Percentiles rank a stretch among this genome's conserved stretches.
phyloP scores from a whole-genome alignment of 495 filamentous ascomycete species.

The Apodospora peruviana region DNA sequence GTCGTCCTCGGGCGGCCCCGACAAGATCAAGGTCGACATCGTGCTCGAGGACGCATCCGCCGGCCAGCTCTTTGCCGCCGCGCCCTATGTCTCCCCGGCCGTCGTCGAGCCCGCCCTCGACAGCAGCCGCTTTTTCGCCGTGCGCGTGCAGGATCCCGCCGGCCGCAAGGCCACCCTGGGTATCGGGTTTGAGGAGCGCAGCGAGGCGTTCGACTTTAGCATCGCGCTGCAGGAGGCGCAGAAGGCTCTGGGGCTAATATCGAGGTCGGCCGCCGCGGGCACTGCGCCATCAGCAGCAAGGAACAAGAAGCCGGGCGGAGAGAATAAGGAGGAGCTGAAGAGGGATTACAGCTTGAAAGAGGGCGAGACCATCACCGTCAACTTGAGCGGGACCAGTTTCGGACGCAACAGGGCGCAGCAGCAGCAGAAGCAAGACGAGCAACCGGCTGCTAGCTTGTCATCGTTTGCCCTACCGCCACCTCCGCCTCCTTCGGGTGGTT shows the following conservation, averaged over 20 bases:
- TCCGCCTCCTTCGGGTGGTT: constrained; percentile 22
- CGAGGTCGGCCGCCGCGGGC: constrained; percentile 15
- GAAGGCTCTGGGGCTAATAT: constrained; percentile 50
- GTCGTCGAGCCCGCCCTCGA: constrained; percentile 69
- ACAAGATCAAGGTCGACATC: constrained; percentile 62
- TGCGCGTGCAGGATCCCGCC: constrained; percentile 68
- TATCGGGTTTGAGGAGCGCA: constrained; percentile 80
- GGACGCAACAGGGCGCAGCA: constrained; percentile 28
- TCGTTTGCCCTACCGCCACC: constrained; percentile 52
- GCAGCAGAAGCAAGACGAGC: constrained; percentile 6
- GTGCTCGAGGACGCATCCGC: constrained; percentile 65
- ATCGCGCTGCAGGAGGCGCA: constrained; percentile 71
- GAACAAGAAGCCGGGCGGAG: constrained; percentile 7
- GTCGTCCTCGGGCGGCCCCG: constrained; percentile 23
- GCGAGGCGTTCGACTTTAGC: constrained; percentile 75
- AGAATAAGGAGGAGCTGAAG: constrained; percentile 42
- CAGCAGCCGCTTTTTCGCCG: constrained; percentile 71
- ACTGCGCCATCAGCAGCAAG: neutral
- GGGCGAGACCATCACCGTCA: constrained; percentile 78
- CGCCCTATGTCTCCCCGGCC: constrained; percentile 56
- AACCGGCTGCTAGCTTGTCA: constrained; percentile 20
- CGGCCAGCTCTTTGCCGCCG: constrained; percentile 73
- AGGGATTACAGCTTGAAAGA: constrained; percentile 75
- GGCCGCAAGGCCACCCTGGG: constrained; percentile 66
- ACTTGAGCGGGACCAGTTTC: constrained; percentile 52